Evolutionary conservation across 2,329 filamentous ascomycete genomes (phyloP).

Genomic region (Akanthomyces dipterigenus): DNA sequence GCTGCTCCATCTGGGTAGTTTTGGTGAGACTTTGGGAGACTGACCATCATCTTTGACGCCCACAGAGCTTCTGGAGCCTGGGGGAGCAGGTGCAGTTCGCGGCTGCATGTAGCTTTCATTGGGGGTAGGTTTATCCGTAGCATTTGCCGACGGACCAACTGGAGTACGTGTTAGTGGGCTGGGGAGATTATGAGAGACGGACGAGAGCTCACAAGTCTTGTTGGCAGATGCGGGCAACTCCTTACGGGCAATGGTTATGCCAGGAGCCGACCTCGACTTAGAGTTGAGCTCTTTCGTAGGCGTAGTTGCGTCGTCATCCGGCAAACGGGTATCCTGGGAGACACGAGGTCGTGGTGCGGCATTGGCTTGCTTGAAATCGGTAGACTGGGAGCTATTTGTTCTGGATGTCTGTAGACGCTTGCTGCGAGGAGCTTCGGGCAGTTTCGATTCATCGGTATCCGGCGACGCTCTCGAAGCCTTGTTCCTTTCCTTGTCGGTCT

Average conservation of each 20-base stretch:
- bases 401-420: constrained; percentile 40
- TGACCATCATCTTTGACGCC: constrained; percentile 33
- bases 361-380: constrained; percentile 32
- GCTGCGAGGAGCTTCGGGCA: constrained; percentile 73
- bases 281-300: constrained; percentile 36
- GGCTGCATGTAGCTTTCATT: constrained; percentile 53
- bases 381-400: constrained; percentile 36
- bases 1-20: constrained; percentile 66
- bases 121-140: constrained; percentile 16
- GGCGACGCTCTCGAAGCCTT: constrained; percentile 25
- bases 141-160: constrained; percentile 30
- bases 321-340: constrained; percentile 42
- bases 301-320: constrained; percentile 46
- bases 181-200: neutral
- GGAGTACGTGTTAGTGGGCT: constrained; percentile 16
- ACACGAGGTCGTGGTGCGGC: constrained; percentile 19
- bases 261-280: constrained; percentile 30
- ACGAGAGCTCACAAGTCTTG: constrained; percentile 36
- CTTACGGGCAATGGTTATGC: constrained; percentile 55
- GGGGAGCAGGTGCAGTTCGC: constrained; percentile 48
- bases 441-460: constrained; percentile 53
- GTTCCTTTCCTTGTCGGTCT: constrained; percentile 29
- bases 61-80: constrained; percentile 31
- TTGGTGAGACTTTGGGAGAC: constrained; percentile 53
- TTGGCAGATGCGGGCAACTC: constrained; percentile 44